phyloP scores from a whole-genome alignment of 352 stramenopile genomes.

The Phytophthora rubi region DNA sequence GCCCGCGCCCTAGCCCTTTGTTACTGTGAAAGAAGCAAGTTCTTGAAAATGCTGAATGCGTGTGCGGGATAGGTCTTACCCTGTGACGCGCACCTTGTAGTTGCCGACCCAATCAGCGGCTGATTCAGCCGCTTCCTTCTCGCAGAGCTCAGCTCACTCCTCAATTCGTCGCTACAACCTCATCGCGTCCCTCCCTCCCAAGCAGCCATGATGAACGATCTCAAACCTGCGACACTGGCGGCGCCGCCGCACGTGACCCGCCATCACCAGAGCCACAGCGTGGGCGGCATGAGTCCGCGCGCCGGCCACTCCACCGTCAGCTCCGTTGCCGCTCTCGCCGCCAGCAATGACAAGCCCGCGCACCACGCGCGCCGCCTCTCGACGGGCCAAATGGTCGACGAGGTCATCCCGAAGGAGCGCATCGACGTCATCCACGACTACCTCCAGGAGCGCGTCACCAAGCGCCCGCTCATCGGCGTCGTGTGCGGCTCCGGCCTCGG shows the following conservation, averaged over 20 bases:
- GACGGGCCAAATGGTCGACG: conserved; percentile 61
- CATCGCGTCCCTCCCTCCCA: not conserved
- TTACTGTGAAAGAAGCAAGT: no score
- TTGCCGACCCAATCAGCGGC: no score
- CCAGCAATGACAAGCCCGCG: not conserved
- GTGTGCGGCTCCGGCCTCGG: conserved; percentile 95
- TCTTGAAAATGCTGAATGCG: not conserved
- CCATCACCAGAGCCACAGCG: conserved; percentile 38
- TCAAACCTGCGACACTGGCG: conserved; percentile 9
- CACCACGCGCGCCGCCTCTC: conserved; percentile 39
- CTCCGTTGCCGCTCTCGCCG: conserved; percentile 1
- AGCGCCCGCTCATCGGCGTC: conserved; percentile 71
- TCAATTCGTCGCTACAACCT: not conserved
- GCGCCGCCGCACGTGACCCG: conserved; percentile 6
- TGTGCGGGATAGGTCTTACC: not conserved
- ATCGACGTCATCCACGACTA: conserved; percentile 76
- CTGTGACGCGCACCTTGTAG: not conserved
- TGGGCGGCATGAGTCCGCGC: conserved; percentile 23
- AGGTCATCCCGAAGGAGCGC: conserved; percentile 56
- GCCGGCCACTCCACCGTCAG: not conserved
- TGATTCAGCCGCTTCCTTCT: no score
- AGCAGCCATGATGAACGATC: conserved; percentile 24
- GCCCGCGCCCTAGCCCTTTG: no score
- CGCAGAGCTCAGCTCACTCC: conserved; percentile 5
- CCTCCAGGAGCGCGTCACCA: conserved; percentile 45